Conservation (phyloP, 2,329 filamentous ascomycete species). For the Calonectria pseudoturangicola region DNA sequence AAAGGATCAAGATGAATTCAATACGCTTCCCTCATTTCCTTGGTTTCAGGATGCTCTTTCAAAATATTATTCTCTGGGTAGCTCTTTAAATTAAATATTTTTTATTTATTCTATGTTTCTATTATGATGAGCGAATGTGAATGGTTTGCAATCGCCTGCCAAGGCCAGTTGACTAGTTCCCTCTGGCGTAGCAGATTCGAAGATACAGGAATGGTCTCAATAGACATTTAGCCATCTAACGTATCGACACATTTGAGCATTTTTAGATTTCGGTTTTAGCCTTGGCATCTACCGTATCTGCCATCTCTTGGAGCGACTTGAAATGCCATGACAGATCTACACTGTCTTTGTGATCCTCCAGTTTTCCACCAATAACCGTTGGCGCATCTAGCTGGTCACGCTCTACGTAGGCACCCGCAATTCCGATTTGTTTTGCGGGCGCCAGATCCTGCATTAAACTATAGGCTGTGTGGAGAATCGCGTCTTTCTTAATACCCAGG, state of each 20-base stretch:
- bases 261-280: not conserved
- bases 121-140: no score
- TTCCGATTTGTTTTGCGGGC: slow-evolving; percentile 68
- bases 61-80: no score
- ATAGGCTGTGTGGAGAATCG: slow-evolving; percentile 81
- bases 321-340: slow-evolving; percentile 59
- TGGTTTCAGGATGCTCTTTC: no score
- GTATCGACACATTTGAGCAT: not conserved
- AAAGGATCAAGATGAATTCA: no score
- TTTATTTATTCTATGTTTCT: no score
- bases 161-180: no score
- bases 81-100: no score
- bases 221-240: no score
- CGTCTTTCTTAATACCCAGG: slow-evolving; percentile 71
- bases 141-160: no score
- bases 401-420: not conserved
- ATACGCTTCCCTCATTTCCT: no score
- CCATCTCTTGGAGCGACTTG: slow-evolving; percentile 75
- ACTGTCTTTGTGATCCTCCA: not conserved
- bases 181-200: no score
- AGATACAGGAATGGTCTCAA: no score
- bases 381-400: not conserved
- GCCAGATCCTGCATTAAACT: slow-evolving; percentile 81
- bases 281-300: slow-evolving; percentile 59
- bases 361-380: not conserved